A percentile compares a stretch with the other conserved stretches of the same genome.
Conservation (phyloP, 2,329 filamentous ascomycete genomes). For the Colletotrichum sp. region DNA sequence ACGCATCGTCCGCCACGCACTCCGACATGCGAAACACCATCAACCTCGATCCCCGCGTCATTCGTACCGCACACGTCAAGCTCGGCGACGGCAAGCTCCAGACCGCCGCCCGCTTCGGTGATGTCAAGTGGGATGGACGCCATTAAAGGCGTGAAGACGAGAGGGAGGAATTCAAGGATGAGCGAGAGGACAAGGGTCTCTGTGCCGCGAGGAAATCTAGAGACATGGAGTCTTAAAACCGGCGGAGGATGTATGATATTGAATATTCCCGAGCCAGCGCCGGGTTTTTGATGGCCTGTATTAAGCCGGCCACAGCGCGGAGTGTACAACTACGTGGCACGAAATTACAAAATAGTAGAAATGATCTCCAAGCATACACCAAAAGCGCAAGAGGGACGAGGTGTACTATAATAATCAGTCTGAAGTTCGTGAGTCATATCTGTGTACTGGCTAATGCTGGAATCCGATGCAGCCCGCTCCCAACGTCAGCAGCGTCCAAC, state of each 20-base stretch:
- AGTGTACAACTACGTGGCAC: constrained; percentile 12
- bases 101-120: constrained; percentile 54
- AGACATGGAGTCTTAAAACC: neutral
- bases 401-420: neutral
- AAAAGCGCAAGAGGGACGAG: neutral
- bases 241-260: constrained; percentile 11
- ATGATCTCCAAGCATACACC: neutral
- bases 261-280: neutral
- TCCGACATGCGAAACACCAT: constrained; percentile 76
- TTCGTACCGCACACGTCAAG: constrained; percentile 86
- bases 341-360: neutral
- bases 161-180: neutral
- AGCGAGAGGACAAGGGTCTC: neutral
- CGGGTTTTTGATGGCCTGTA: neutral
- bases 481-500: neutral
- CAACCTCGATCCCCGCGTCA: constrained; percentile 86
- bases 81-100: constrained; percentile 70
- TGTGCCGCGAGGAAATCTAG: neutral
- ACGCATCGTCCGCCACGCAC: constrained; percentile 76
- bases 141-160: neutral
- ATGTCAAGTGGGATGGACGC: constrained; percentile 49
- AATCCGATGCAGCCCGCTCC: constrained; percentile 2
- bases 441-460: constrained; percentile 16
- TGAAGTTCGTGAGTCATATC: neutral
- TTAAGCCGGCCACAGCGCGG: neutral